A percentile compares a stretch with the other conserved stretches of the same genome.
phyloP scores from a whole-genome alignment of 2,329 filamentous ascomycete genomes.

The Trichophaea hybrida region DNA sequence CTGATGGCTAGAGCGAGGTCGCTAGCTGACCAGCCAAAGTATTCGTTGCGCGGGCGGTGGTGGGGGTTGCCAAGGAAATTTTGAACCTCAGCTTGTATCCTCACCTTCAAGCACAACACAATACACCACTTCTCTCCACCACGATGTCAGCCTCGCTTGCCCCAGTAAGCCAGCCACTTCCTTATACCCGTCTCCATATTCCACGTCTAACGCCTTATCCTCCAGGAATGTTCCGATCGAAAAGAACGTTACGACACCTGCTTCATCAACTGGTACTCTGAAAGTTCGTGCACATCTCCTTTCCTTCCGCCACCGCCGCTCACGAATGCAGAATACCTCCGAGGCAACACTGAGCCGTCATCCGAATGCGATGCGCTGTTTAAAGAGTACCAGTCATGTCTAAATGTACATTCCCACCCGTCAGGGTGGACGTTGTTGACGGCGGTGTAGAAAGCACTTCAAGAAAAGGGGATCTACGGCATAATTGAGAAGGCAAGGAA shows the following conservation, averaged over 20 bases:
- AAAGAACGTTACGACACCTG: slow-evolving; percentile 84
- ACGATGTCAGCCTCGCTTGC: slow-evolving; percentile 90
- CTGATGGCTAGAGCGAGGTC: too few species aligned
- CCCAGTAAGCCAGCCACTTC: slow-evolving; percentile 50
- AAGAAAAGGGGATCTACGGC: slow-evolving; percentile 79
- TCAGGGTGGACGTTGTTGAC: slow-evolving; percentile 44
- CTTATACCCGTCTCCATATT: slow-evolving; percentile 12
- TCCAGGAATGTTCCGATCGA: slow-evolving; percentile 25
- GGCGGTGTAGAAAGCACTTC: slow-evolving; percentile 47
- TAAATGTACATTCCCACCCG: slow-evolving; percentile 36
- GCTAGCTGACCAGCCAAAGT: too few species aligned
- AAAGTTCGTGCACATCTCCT: slow-evolving; percentile 50
- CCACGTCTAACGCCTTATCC: background rate
- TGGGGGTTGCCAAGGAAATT: too few species aligned
- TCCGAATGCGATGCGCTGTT: slow-evolving; percentile 71
- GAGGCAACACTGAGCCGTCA: slow-evolving; percentile 54
- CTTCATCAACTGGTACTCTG: slow-evolving; percentile 98
- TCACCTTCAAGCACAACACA: background rate
- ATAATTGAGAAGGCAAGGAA: slow-evolving; percentile 84
- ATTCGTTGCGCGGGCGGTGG: too few species aligned
- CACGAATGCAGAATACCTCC: slow-evolving; percentile 60
- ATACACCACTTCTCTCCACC: background rate
- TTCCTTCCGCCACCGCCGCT: background rate
- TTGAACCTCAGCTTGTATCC: background rate
- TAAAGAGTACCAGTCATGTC: slow-evolving; percentile 72